A percentile compares a stretch with the other conserved stretches of the same genome.
Evolutionary conservation across 805 yeast species (phyloP).

Genomic region (Wickerhamomyces subpelliculosus): DNA sequence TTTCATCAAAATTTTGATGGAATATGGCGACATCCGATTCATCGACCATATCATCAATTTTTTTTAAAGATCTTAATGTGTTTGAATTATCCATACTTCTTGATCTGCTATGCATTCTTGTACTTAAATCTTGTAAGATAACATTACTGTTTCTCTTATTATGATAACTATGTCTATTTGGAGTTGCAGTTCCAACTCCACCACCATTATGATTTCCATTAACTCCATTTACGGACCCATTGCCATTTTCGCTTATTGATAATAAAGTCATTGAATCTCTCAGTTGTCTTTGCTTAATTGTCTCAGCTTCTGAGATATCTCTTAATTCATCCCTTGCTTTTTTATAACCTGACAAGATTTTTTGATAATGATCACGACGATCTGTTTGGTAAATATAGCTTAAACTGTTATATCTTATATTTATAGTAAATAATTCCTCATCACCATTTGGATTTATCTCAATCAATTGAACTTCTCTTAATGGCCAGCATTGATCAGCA

Average conservation of each 20-base stretch:
- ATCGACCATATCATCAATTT: slow-evolving; percentile 55
- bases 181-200: slow-evolving; percentile 15
- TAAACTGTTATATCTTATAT: slow-evolving; percentile 39
- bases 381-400: slow-evolving; percentile 58
- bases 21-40: slow-evolving; percentile 65
- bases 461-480: slow-evolving; percentile 43
- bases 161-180: slow-evolving; percentile 18
- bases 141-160: slow-evolving; percentile 27
- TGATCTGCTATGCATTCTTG: slow-evolving; percentile 55
- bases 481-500: slow-evolving; percentile 76
- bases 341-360: slow-evolving; percentile 47
- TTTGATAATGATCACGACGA: slow-evolving; percentile 46
- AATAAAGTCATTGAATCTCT: slow-evolving; percentile 38
- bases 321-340: slow-evolving; percentile 57
- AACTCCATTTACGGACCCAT: slow-evolving; percentile 4
- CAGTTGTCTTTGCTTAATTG: slow-evolving; percentile 33
- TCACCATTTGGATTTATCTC: slow-evolving; percentile 13
- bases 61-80: slow-evolving; percentile 39
- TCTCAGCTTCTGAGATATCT: slow-evolving; percentile 47
- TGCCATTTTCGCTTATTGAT: slow-evolving; percentile 20
- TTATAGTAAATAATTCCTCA: slow-evolving; percentile 32
- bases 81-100: slow-evolving; percentile 41
- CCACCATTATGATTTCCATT: slow-evolving; percentile 7
- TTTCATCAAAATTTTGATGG: slow-evolving; percentile 44
- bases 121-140: slow-evolving; percentile 49